Evolutionary conservation across 1,284 basidiomycete genomes (phyloP).

Genomic region (Blastosporella zonata): DNA sequence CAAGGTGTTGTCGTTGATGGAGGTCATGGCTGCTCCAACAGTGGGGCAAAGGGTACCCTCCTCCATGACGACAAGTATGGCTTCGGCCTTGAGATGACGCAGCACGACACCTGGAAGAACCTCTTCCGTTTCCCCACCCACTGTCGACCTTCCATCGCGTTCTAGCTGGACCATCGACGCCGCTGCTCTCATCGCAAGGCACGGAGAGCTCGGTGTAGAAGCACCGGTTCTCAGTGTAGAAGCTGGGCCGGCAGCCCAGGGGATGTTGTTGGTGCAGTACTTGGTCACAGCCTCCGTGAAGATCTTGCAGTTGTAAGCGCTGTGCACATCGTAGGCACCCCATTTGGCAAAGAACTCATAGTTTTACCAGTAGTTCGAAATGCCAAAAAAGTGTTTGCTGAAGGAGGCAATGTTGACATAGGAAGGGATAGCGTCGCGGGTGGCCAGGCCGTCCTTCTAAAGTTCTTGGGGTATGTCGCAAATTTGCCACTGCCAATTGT

Average conservation of each 20-base stretch:
- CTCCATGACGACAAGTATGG: no score
- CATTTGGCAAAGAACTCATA: conserved; percentile 16
- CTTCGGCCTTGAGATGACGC: conserved; percentile 12
- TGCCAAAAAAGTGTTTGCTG: conserved; percentile 13
- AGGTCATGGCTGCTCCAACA: background rate
- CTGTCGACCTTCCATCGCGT: conserved; percentile 7
- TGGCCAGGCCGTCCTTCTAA: conserved; percentile 9
- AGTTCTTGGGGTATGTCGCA: conserved; percentile 6
- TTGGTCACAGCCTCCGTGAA: conserved; percentile 10
- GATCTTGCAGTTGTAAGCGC: conserved; percentile 8
- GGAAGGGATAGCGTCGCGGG: conserved; percentile 12
- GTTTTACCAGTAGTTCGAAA: conserved; percentile 14
- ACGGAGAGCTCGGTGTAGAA: conserved; percentile 8
- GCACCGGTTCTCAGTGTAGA: conserved; percentile 4
- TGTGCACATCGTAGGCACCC: conserved; percentile 9
- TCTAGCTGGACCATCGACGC: conserved; percentile 16
- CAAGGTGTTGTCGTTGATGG: background rate
- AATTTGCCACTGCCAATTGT: conserved; percentile 13
- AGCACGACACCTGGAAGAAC: conserved; percentile 14
- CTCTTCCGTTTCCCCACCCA: conserved; percentile 15
- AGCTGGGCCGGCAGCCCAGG: background rate
- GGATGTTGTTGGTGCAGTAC: conserved; percentile 12
- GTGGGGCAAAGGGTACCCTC: conserved; percentile 9
- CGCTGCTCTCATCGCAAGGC: conserved; percentile 4
- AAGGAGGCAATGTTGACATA: conserved; percentile 15